Evolutionary conservation across 352 stramenopile species (phyloP).

Genomic region (Phytophthora pistaciae): DNA sequence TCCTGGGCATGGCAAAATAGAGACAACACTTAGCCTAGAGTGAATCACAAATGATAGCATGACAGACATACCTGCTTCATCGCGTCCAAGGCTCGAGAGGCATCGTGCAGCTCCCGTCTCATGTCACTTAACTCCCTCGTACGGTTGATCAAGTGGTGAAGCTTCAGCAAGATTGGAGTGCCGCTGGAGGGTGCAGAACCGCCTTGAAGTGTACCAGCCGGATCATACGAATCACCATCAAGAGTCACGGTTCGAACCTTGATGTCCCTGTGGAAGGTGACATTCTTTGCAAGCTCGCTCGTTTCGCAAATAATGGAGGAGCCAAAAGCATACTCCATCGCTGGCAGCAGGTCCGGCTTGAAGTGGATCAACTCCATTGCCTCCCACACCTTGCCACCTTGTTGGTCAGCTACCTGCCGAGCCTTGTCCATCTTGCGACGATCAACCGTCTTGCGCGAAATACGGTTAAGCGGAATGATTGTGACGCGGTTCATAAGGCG

Average conservation of each 20-base stretch:
- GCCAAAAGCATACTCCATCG: constrained; percentile 99
- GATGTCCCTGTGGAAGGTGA: constrained; percentile 93
- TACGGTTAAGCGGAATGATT: constrained; percentile 99
- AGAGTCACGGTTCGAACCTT: constrained; percentile 97
- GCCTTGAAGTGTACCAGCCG: constrained; percentile 96
- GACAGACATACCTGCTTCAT: constrained; percentile 72
- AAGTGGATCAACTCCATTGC: constrained; percentile 98
- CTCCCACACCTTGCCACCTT: constrained; percentile 92
- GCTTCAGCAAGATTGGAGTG: constrained; percentile 80
- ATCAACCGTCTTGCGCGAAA: constrained; percentile 87
- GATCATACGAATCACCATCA: constrained; percentile 98
- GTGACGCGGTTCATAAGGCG: constrained; percentile 97
- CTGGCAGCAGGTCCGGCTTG: constrained; percentile 93
- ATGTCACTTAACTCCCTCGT: constrained; percentile 75
- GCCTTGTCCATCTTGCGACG: constrained; percentile 84
- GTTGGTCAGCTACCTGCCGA: constrained; percentile 84
- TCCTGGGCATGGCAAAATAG: constrained; percentile 46
- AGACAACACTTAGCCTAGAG: background rate
- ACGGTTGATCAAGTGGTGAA: constrained; percentile 81
- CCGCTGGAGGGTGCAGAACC: constrained; percentile 85
- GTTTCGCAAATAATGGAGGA: constrained; percentile 98
- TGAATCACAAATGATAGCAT: background rate
- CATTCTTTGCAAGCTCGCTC: constrained; percentile 90
- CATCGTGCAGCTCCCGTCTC: constrained; percentile 76
- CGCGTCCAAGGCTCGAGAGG: constrained; percentile 57